Percentiles rank a stretch among this genome's conserved stretches.
phyloP scores from a whole-genome alignment of 352 stramenopile genomes.

The Stephanocyclus meneghinianus region DNA sequence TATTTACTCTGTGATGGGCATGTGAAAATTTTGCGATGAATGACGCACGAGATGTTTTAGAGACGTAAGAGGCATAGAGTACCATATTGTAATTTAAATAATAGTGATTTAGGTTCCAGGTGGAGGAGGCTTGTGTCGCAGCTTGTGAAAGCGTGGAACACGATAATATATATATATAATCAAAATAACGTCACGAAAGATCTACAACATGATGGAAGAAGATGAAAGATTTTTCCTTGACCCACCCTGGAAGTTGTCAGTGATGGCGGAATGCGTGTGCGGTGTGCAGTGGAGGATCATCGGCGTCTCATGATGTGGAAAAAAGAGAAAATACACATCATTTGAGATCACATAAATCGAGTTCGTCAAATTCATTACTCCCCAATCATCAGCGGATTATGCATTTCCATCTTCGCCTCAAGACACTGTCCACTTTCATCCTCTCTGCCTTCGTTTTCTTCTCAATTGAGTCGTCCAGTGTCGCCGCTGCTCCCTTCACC shows the following conservation, averaged over 20 bases:
- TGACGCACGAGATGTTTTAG: too few species aligned
- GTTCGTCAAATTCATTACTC: background rate
- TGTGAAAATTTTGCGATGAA: too few species aligned
- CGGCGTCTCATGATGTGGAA: background rate
- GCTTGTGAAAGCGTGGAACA: background rate
- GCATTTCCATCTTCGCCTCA: slow-evolving; percentile 8
- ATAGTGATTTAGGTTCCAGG: background rate
- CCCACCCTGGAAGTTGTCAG: too few species aligned
- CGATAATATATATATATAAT: background rate
- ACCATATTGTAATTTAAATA: too few species aligned
- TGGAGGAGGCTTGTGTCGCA: background rate
- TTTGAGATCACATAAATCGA: slow-evolving; percentile 2
- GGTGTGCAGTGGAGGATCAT: background rate
- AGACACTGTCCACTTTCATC: slow-evolving; percentile 14
- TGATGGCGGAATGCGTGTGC: background rate
- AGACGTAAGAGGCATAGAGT: too few species aligned
- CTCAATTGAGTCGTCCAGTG: slow-evolving; percentile 13
- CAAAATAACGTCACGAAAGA: background rate
- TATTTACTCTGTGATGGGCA: too few species aligned
- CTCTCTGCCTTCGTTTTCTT: slow-evolving; percentile 12
- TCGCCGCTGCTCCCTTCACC: slow-evolving; percentile 17
- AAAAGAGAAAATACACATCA: background rate
- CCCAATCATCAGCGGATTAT: slow-evolving; percentile 3
- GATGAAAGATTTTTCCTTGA: background rate
- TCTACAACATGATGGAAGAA: background rate